Evolutionary conservation across 2,329 filamentous ascomycete genomes (phyloP).

Genomic region (Talaromyces marneffei): DNA sequence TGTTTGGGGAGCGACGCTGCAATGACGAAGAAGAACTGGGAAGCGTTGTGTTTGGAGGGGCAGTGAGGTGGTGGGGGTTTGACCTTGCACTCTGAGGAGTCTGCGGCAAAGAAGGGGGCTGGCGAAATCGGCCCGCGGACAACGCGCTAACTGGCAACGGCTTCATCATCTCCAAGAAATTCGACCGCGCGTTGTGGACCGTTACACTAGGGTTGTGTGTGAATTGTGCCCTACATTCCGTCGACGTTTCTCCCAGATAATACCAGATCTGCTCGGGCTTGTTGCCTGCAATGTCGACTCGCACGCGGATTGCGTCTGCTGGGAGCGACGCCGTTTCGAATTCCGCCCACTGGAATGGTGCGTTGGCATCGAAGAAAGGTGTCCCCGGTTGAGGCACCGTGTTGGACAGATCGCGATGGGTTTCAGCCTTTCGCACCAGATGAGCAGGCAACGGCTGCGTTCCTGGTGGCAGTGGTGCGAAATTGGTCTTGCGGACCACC

Average conservation of each 20-base stretch:
- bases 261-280: conserved; percentile 77
- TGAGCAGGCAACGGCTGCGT: conserved; percentile 44
- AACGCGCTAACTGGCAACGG: conserved; percentile 28
- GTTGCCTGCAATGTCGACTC: conserved; percentile 56
- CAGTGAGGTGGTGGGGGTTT: conserved; percentile 22
- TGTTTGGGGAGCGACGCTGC: conserved; percentile 25
- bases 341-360: conserved; percentile 66
- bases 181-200: conserved; percentile 44
- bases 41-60: conserved; percentile 19
- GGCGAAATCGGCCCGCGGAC: conserved; percentile 17
- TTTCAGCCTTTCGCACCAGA: conserved; percentile 48
- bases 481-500: conserved; percentile 46
- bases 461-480: conserved; percentile 41
- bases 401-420: conserved; percentile 51
- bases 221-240: conserved; percentile 85
- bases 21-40: conserved; percentile 17
- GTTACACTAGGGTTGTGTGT: conserved; percentile 64
- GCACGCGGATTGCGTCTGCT: conserved; percentile 56
- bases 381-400: conserved; percentile 61
- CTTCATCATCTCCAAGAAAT: conserved; percentile 46
- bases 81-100: conserved; percentile 2
- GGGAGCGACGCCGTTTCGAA: conserved; percentile 61
- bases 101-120: not conserved
- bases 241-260: conserved; percentile 80
- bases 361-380: conserved; percentile 54